These are phyloP conservation scores for Lasiosphaeria miniovina DNA, from an alignment of 495 filamentous ascomycete species.

Conservation along the genomic window DNA sequence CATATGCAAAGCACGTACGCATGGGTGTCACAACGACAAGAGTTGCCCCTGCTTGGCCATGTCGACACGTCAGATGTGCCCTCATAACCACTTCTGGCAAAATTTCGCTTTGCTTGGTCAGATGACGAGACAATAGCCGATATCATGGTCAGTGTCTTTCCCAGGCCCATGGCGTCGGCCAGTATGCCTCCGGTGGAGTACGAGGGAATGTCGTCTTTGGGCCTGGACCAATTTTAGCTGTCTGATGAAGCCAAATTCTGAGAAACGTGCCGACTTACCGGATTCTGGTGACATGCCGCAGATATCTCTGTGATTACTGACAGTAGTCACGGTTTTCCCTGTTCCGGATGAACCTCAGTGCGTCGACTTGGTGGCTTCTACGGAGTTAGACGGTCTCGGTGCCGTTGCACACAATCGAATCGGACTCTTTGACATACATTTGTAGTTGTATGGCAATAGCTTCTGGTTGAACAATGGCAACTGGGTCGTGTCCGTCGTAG, in stretches of 20 bases:
- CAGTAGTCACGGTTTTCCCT: neutral
- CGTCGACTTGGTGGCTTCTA: neutral
- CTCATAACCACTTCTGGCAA: neutral
- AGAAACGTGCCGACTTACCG: too few species aligned
- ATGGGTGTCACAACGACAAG: neutral
- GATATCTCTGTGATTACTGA: neutral
- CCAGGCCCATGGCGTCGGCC: slow-evolving; percentile 3
- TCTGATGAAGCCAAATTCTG: too few species aligned
- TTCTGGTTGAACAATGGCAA: neutral
- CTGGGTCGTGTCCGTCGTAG: neutral
- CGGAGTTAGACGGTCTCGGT: neutral
- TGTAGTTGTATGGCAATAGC: neutral
- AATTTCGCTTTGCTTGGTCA: neutral
- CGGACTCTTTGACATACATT: neutral
- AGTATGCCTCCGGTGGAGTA: slow-evolving; percentile 1
- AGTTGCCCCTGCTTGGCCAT: neutral
- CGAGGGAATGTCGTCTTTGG: neutral
- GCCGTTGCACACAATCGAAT: neutral
- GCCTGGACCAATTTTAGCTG: too few species aligned
- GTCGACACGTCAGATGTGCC: neutral
- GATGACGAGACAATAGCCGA: neutral
- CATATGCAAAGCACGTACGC: neutral
- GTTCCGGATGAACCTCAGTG: neutral
- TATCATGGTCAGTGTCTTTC: slow-evolving; percentile 3
- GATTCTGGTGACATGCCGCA: neutral